Evolutionary conservation across 768 basidiomycete species (phyloP).

Genomic region (Amanita fuliginea): DNA sequence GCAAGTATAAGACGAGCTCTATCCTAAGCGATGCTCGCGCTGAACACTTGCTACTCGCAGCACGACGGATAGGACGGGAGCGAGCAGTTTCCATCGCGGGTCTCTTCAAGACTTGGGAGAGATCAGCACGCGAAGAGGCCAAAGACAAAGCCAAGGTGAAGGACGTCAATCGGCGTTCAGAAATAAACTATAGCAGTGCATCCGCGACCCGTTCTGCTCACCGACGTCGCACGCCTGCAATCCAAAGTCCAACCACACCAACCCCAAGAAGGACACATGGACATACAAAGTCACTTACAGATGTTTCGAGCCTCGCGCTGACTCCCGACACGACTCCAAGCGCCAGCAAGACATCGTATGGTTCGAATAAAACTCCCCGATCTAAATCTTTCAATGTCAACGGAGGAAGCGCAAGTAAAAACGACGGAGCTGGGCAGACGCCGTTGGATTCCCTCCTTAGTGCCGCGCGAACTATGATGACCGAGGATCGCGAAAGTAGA

Average conservation of each 20-base stretch:
- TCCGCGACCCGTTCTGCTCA: neutral
- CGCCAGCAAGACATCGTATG: neutral
- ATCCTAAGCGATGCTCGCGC: constrained; percentile 52
- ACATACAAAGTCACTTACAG: neutral
- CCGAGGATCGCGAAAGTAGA: constrained; percentile 19
- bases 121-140: constrained; percentile 10
- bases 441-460: constrained; percentile 50
- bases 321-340: neutral
- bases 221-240: neutral
- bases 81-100: constrained; percentile 49
- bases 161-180: constrained; percentile 3
- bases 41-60: constrained; percentile 63
- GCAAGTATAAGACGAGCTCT: constrained; percentile 17
- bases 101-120: constrained; percentile 20
- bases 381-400: neutral
- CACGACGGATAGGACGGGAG: constrained; percentile 55
- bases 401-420: constrained; percentile 5
- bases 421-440: constrained; percentile 16
- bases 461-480: constrained; percentile 50
- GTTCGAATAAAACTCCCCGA: neutral
- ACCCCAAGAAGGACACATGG: constrained; percentile 1
- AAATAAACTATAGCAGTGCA: constrained; percentile 4
- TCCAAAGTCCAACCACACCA: constrained; percentile 1
- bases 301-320: neutral
- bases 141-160: constrained; percentile 10